Evolutionary conservation across 202 grass and related monocot species (phyloP), one percentile per base, ranked within the genome.

Genomic region (Schoenoplectus tabernaemontani): DNA sequence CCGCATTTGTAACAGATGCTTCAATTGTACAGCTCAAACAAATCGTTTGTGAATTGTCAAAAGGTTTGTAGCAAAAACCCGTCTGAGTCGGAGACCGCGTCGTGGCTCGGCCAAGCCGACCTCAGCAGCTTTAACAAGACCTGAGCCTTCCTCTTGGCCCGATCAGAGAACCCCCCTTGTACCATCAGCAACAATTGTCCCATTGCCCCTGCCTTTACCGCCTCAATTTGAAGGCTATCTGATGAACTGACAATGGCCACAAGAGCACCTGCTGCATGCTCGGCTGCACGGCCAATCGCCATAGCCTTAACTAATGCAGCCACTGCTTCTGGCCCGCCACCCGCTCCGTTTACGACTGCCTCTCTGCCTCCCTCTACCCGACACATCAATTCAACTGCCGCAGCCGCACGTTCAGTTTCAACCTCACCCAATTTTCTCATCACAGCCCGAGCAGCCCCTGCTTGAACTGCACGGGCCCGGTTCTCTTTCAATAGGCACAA

Each of bases 91-190:
- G 79, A 86, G 65, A 96, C 85, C 73, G 64, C 82, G 59, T 85
- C 88, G 39, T 75, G 19, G 66, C 44, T 54, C 0, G 90, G 86
- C 90, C 90, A 93, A 1, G 90, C 93, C 11, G 73, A 81, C 7
- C 90, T 86, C 46, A 96, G 77, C 34, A 93, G 82, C 82, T 96
- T 96, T 0, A 96, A 86, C 12, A 96, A 89, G 39, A 90, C 83
- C 86, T 96, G 93, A 47, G 90, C 88, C 77, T 96, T 96, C 58
- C 90, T 85, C 83, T 96, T 96, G 37, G 88, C 90, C 51, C 93
- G 86, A 13, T 96, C 93, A 0, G 93, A 96, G 83, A 86, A 93
- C 4, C 93, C 90, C 4, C 93, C 93, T 64, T 96, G 93, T 60
- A 93, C 93, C 93, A 93, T 89, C 0, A 96, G 26, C 0, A 95